phyloP scores from a whole-genome alignment of 202 grass and related monocot species.

The Brachypodium distachyon region DNA sequence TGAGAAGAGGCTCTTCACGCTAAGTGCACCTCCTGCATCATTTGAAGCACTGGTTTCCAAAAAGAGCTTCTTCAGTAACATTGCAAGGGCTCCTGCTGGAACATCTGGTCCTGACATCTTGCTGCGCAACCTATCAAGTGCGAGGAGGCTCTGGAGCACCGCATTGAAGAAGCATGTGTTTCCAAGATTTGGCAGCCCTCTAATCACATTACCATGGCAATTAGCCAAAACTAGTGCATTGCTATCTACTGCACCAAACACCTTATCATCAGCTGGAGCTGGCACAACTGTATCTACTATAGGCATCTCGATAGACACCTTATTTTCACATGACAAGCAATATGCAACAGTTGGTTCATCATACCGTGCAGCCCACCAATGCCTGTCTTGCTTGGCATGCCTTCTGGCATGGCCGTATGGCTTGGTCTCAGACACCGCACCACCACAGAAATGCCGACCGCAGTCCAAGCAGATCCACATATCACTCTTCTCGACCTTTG shows the following conservation, averaged over 20 bases:
- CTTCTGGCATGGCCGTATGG: constrained; percentile 90
- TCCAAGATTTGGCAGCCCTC: constrained; percentile 64
- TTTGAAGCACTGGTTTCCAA: constrained; percentile 49
- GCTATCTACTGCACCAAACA: not conserved
- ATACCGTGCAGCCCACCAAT: constrained; percentile 61
- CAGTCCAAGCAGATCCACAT: constrained; percentile 92
- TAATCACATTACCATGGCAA: constrained; percentile 37
- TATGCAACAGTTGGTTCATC: constrained; percentile 43
- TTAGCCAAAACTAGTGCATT: not conserved
- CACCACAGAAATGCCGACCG: constrained; percentile 66
- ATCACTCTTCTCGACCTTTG: constrained; percentile 20
- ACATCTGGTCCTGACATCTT: constrained; percentile 36
- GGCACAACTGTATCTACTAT: constrained; percentile 10
- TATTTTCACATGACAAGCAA: constrained; percentile 66
- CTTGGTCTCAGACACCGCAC: constrained; percentile 39
- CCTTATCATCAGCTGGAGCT: constrained; percentile 21
- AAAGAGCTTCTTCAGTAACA: constrained; percentile 70
- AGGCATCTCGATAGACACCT: constrained; percentile 62
- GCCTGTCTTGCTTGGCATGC: constrained; percentile 81
- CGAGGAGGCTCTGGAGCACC: constrained; percentile 66
- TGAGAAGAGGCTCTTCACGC: constrained; percentile 61
- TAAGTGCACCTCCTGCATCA: constrained; percentile 40
- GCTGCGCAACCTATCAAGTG: constrained; percentile 52
- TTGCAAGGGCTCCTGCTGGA: constrained; percentile 40
- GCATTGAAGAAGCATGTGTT: constrained; percentile 95